These are phyloP conservation scores for Leptodontidium sp. DNA, from an alignment of 2,329 filamentous ascomycete genomes.

Conservation along the genomic window DNA sequence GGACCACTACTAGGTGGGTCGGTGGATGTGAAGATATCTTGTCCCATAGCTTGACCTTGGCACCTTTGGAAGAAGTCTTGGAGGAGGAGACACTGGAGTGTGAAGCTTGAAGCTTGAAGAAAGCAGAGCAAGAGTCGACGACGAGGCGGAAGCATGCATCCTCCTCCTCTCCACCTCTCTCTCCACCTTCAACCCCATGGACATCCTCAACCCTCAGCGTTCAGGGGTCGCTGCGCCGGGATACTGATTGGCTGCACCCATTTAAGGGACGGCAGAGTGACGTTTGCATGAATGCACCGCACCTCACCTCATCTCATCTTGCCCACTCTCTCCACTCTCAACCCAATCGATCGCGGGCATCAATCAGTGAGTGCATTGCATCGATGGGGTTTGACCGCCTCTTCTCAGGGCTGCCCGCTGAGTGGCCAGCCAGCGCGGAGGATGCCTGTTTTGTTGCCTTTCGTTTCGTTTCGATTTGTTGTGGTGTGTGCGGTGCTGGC, in stretches of 20 bases:
- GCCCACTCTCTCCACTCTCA: constrained; percentile 1
- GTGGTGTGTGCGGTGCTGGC: background rate
- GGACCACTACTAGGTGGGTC: background rate
- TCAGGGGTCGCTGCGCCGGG: background rate
- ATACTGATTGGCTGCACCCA: background rate
- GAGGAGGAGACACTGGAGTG: background rate
- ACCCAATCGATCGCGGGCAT: background rate
- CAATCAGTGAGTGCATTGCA: background rate
- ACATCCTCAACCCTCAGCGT: background rate
- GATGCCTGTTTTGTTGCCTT: background rate
- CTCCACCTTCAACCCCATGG: background rate
- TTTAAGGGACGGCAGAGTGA: constrained; percentile 17
- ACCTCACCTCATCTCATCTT: constrained; percentile 18
- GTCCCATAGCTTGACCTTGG: constrained; percentile 7
- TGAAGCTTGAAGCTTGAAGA: background rate
- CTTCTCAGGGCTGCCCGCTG: constrained; percentile 4
- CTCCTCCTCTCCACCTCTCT: background rate
- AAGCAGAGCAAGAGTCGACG: background rate
- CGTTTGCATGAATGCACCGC: constrained; percentile 15
- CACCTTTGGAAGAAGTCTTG: background rate
- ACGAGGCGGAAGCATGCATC: constrained; percentile 13
- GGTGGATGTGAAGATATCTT: constrained; percentile 3
- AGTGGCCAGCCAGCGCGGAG: constrained; percentile 9
- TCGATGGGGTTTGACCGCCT: constrained; percentile 21
- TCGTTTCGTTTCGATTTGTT: background rate